Conservation (phyloP, 2,329 filamentous ascomycete species). For the Thermomyces lanuginosus region DNA sequence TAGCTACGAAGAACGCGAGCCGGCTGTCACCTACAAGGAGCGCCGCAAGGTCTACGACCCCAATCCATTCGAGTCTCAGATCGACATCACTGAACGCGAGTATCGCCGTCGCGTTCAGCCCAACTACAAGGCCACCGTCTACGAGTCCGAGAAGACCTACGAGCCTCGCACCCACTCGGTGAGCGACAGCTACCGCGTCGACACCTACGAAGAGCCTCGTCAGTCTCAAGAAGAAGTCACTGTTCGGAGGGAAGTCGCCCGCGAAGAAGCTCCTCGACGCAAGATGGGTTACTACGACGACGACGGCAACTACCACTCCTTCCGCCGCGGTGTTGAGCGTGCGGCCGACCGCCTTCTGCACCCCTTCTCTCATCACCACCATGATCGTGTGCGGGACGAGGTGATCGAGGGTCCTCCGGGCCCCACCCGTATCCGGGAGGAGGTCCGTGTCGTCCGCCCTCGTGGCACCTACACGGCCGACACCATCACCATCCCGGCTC, state of each 20-base stretch:
- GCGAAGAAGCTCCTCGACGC: slow-evolving; percentile 37
- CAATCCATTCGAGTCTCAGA: slow-evolving; percentile 31
- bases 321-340: slow-evolving; percentile 53
- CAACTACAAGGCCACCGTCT: slow-evolving; percentile 33
- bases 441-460: slow-evolving; percentile 36
- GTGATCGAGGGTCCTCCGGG: slow-evolving; percentile 24
- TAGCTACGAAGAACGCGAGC: slow-evolving; percentile 43
- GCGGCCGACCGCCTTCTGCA: slow-evolving; percentile 50
- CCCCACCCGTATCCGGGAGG: slow-evolving; percentile 32
- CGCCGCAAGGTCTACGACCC: slow-evolving; percentile 24
- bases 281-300: slow-evolving; percentile 72
- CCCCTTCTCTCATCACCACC: slow-evolving; percentile 39
- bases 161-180: slow-evolving; percentile 19
- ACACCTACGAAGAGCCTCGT: slow-evolving; percentile 12
- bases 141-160: too few relatives aligned
- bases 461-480: slow-evolving; percentile 42
- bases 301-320: slow-evolving; percentile 58
- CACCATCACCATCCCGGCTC: slow-evolving; percentile 95
- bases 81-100: slow-evolving; percentile 43
- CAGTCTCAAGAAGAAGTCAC: slow-evolving; percentile 31
- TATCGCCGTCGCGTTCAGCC: slow-evolving; percentile 46
- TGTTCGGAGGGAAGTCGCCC: slow-evolving; percentile 35
- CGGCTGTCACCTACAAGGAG: slow-evolving; percentile 29
- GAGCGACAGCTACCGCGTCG: slow-evolving; percentile 12
- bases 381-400: slow-evolving; percentile 27